These are phyloP conservation scores for Penicillium sclerotiorum DNA, from an alignment of 2,329 filamentous ascomycete species.

Conservation along the genomic window DNA sequence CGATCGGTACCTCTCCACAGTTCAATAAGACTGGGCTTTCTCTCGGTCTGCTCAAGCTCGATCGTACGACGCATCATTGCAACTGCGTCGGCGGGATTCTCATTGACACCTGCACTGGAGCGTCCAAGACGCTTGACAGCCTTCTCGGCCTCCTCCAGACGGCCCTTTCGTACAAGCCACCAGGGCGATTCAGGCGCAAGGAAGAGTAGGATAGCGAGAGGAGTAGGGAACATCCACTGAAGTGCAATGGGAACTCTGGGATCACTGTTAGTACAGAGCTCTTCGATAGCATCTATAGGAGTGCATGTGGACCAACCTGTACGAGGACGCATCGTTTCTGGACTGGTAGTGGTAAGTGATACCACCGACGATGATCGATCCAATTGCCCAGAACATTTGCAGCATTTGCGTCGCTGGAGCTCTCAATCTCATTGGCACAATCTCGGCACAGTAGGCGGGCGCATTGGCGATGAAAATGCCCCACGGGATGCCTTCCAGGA, in stretches of 20 bases:
- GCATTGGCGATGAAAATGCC: conserved; percentile 68
- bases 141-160: conserved; percentile 47
- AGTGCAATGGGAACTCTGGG: conserved; percentile 57
- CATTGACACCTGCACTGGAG: conserved; percentile 35
- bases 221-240: conserved; percentile 63
- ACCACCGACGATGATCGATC: conserved; percentile 61
- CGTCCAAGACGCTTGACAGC: conserved; percentile 55
- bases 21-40: conserved; percentile 54
- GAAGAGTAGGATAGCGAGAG: conserved; percentile 56
- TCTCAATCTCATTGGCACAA: conserved; percentile 61
- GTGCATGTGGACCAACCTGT: conserved; percentile 22
- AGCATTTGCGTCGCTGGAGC: conserved; percentile 64
- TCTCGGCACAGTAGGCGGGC: conserved; percentile 64
- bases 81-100: conserved; percentile 50
- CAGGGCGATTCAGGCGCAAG: conserved; percentile 55
- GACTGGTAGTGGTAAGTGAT: conserved; percentile 59
- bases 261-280: conserved; percentile 37
- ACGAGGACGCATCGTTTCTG: conserved; percentile 35
- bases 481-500: conserved; percentile 66
- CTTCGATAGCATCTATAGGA: conserved; percentile 20
- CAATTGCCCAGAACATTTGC: conserved; percentile 69
- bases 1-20: conserved; percentile 59
- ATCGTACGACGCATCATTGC: conserved; percentile 63
- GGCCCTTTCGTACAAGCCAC: conserved; percentile 58
- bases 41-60: conserved; percentile 55